Evolutionary conservation across 352 stramenopile species (phyloP).

Genomic region (Aphanomyces euteiches): DNA sequence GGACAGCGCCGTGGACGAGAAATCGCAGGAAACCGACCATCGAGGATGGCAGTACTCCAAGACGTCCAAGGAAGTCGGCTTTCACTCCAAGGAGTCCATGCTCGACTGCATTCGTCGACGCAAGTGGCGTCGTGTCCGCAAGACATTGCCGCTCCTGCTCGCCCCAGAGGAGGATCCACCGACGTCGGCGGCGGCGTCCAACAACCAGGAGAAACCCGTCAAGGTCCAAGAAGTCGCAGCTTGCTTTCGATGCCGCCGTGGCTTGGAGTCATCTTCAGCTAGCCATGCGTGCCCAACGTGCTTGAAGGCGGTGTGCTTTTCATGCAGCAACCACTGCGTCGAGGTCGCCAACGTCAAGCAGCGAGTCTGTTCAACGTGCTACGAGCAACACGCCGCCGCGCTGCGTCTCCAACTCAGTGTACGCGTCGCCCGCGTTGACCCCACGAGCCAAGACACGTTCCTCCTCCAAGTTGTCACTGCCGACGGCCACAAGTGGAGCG

Average conservation of each 20-base stretch:
- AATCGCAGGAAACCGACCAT: neutral
- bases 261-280: neutral
- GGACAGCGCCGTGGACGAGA: neutral
- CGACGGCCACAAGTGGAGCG: neutral
- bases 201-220: slow-evolving; percentile 6
- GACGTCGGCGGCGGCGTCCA: neutral
- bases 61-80: slow-evolving; percentile 16
- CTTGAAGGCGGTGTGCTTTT: neutral
- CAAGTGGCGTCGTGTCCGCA: slow-evolving; percentile 17
- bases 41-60: slow-evolving; percentile 24
- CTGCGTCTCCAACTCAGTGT: slow-evolving; percentile 17
- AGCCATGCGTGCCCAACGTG: slow-evolving; percentile 8
- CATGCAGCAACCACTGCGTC: slow-evolving; percentile 27
- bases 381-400: neutral
- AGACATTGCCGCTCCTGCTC: slow-evolving; percentile 7
- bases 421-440: neutral
- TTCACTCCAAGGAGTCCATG: slow-evolving; percentile 14
- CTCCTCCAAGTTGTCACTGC: neutral
- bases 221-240: neutral
- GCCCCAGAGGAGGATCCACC: neutral
- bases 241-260: neutral
- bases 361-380: slow-evolving; percentile 15
- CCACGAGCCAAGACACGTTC: neutral
- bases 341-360: neutral
- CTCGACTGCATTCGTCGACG: slow-evolving; percentile 20